phyloP scores from a whole-genome alignment of 768 basidiomycete species.

The Calvatia gigantea region DNA sequence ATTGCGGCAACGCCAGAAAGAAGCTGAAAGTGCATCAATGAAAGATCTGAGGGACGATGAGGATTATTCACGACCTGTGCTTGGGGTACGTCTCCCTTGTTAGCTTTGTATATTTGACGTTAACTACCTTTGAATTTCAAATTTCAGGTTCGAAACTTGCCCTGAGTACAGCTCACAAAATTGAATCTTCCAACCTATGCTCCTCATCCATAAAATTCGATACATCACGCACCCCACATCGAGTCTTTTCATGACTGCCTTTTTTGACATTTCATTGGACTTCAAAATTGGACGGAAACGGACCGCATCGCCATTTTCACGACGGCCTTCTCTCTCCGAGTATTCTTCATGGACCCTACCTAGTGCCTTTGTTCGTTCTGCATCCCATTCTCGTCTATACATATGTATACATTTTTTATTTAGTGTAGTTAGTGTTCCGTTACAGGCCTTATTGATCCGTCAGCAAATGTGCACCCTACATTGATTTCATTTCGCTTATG shows the following conservation, averaged over 20 bases:
- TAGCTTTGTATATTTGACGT: background rate
- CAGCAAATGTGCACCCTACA: background rate
- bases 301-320: background rate
- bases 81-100: constrained; percentile 38
- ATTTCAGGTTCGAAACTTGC: constrained; percentile 52
- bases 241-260: background rate
- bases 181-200: background rate
- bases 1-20: constrained; percentile 31
- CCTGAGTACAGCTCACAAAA: constrained; percentile 35
- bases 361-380: background rate
- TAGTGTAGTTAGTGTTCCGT: background rate
- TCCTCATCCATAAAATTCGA: background rate
- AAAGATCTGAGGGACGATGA: constrained; percentile 45
- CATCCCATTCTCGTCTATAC: background rate
- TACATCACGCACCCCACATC: background rate
- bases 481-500: background rate
- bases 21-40: constrained; percentile 24
- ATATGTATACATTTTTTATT: constrained; percentile 2
- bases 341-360: background rate
- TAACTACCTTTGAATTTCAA: constrained; percentile 23
- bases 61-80: constrained; percentile 53
- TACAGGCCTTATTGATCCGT: background rate
- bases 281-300: background rate
- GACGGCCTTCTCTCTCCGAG: background rate
- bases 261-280: background rate